Evolutionary conservation across 2,329 filamentous ascomycete genomes (phyloP), one percentile per base, ranked within the genome.

Genomic region (Hymenoscyphus scutula): DNA sequence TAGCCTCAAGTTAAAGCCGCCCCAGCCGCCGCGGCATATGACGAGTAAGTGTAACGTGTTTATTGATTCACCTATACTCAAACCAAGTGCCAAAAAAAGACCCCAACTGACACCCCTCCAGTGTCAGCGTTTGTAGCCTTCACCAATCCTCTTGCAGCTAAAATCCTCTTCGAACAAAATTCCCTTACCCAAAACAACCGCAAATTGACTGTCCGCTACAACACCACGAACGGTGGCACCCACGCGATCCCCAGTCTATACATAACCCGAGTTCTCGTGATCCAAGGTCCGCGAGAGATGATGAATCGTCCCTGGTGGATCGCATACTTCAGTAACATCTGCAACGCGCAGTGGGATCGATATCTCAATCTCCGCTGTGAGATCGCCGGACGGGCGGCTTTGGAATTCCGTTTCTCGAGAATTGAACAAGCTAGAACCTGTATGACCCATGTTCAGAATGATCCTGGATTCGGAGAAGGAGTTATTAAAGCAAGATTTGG

Each of bases 391-490:
- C n/a, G 23, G 13, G 19, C 19, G 8, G 34, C 30, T 34, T 25
- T 56, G 17, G 54, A 56, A 15, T 56, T 56, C 53, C 54, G 54
- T 7, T 56, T 56, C 32, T 25, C 32, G 30, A 56, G 32, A 23
- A 19, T 56, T 38, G 54, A 38, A 23, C 54, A 56, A 15, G 54
- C 54, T 19, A 38, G 19, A 32, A 38, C 32, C 37, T 56, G 29
- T 13, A 32, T 25, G 19, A 32, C 27, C 2, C 19, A 34, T 15
- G 30, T 38, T 13, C 19, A 34, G n/a, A 34, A 34, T 13, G 54
- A 56, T 17, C 54, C 54, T 19, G 30, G n/a, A 3, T 38, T 56
- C 38, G 54, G 27, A 27, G 41, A 29, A 10, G 56, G 56, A 13
- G 23, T 58, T 30, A 19, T 45, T 3, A 41, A 27, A 37, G 56